Base-by-base conservation (phyloP, 2,329 filamentous ascomycete genomes). In the Cercospora brassicicola region DNA sequence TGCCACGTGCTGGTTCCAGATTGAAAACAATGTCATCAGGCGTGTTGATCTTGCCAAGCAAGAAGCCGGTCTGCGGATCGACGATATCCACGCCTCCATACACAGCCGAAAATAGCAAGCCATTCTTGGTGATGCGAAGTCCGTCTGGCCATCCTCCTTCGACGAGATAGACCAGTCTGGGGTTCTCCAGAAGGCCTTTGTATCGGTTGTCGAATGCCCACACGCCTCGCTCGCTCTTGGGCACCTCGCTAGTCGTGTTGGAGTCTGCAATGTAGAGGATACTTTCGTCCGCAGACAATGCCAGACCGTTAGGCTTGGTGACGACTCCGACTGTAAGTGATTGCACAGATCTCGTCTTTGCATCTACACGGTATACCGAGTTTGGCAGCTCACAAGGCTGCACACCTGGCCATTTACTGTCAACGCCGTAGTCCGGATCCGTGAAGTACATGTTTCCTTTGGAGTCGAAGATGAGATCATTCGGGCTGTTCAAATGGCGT, bases 401-500 rank as follows among this genome's bases (percentile, higher is more conserved):
- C 69, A 89, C 88, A 42, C 85, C 79, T 86, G 56, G 85, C 80
- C 72, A 74, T 15, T 33, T 39, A 69, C 88, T 86, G 30, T 85
- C 79, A 30, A 64, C 71, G 42, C 75, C 76, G 28, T 76, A 77
- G 20, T 67, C 65, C 0, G 75, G 75, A 55, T 77, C 76, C 2
- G 76, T 77, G 67, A 77, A 75, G 65, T 73, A 74, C 59, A 76
- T 66, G 11, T 73, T 70, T 4, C 63, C 65, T 45, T 83, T 87
- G 72, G 9, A 85, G 75, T 23, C 86, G 70, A 87, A 77, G 2
- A 82, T 81, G 0, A 86, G 80, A 68, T 89, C 87, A 69, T 89
- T 89, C 3, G 88, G 77, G 0, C 86, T 88, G 75, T 84, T 88
- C 77, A 89, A 88, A 57, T 86, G 76, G 82, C 86, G 82, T 7